Base-by-base conservation (phyloP, 495 filamentous ascomycete genomes). In the Lophium mytilinum region DNA sequence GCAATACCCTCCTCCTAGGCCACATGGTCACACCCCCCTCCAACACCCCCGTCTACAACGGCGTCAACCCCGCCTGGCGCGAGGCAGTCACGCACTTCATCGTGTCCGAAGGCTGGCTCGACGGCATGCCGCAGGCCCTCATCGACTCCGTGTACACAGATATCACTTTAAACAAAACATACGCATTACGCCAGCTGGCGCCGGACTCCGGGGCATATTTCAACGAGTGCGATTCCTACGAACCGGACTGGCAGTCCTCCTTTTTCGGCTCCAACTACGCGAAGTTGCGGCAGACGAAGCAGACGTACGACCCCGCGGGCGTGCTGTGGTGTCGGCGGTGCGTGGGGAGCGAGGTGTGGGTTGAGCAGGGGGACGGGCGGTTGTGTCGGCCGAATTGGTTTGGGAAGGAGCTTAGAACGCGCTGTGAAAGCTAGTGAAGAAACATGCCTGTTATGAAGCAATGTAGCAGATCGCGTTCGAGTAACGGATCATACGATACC, bases 191-290 rank as follows among this genome's bases (percentile, higher is more conserved):
- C 3, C 15, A 59, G 41, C 55, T 67, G 7, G 52, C 58, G 4
- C 62, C 62, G n/a, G 59, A 58, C 11, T 52, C 50, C 8, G 65
- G 65, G 0, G 59, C 65, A 0, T 67, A 67, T 50, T 63, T 67
- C 52, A 65, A 65, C 43, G 65, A 67, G 48, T 35, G 30, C 41
- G 61, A 64, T 52, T 37, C 24, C 14, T 60, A 57, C 35, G 53
- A 64, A 36, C 57, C 57, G 7, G 46, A 60, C 3, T 64, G 61
- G 57, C 61, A 64, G 42, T 24, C 43, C 4, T 24, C 57, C 9
- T 64, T 64, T 24, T 64, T 15, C 6, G 61, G 57, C 0, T 5
- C 35, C 17, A 46, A 53, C 34, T 64, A 60, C 51, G 30, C 15
- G 11, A 43, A 33, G 17, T 36, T 64, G n/a, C 17, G 17, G 19